Evolutionary conservation across 495 filamentous ascomycete genomes (phyloP), one percentile per base, ranked within the genome.

Genomic region (Pyrenula massariospora): DNA sequence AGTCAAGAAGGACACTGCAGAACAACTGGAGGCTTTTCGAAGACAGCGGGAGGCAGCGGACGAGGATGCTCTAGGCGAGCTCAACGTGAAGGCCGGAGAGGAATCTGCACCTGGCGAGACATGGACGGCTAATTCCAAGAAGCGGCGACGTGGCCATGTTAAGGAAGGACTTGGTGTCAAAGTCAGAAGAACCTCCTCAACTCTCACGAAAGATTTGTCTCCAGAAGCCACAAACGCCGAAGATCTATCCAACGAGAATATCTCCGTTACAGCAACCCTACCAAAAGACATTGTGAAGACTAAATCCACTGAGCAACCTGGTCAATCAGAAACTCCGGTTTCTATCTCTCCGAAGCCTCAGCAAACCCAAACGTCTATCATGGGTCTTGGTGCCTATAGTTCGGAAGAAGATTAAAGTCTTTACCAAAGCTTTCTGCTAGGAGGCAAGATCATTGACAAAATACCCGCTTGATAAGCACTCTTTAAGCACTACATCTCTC

Each of bases 1-100:
- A 25, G 74, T 89, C n/a, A 80, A 80, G 65, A 82, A 77, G 59
- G 87, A 95, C 69, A 89, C 86, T 12, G 76, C 80, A 21, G 83
- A 87, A 61, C 84, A 88, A 60, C 67, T 96, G 36, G 80, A 83
- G 48, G 63, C 66, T 0, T 96, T 95, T 62, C 75, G 86, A 31
- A 73, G 75, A 62, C 80, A 83, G 61, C 85, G 85, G 59, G 83
- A 86, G 60, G 79, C 85, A 65, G 79, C 76, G 0, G 83, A 88
- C 68, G 77, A 73, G 60, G 77, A 69, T 10, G 58, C 72, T 1
- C 60, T 78, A 2, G 73, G 69, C 25, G 68, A 69, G 24, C 63
- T 64, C 0, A 64, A 67, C 2, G 69, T 62, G 24, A 70, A 73
- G 15, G 70, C 66, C 22, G 62, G 55, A 19, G 70, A 58, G 0